Conservation (phyloP, 2,329 filamentous ascomycete genomes). For the Basipetospora chlamydospora region DNA sequence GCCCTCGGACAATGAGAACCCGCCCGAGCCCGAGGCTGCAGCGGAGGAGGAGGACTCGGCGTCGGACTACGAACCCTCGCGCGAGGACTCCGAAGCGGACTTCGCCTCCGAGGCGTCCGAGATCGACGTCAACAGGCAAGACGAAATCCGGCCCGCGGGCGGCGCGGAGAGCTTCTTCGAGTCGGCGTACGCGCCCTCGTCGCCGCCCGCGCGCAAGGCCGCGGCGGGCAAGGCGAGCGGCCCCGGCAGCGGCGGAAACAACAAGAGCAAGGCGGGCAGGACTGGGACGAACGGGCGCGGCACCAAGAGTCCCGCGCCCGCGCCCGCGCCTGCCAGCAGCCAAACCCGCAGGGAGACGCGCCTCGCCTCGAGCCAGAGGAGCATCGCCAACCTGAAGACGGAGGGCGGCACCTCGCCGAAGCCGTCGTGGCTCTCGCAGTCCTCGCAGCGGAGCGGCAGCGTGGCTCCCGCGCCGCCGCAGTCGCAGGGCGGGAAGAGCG, state of each 20-base stretch:
- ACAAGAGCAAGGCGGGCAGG: too few species aligned
- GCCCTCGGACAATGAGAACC: too few species aligned
- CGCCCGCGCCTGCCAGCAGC: too few species aligned
- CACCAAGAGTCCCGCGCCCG: too few species aligned
- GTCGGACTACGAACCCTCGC: too few species aligned
- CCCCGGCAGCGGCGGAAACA: neutral
- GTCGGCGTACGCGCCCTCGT: neutral
- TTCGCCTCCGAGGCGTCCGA: neutral
- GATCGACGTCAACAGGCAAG: neutral
- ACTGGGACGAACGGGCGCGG: too few species aligned
- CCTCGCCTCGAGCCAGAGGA: neutral
- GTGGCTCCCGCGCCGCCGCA: neutral
- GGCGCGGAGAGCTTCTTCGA: constrained; percentile 4
- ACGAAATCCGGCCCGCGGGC: neutral
- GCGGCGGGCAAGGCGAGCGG: too few species aligned
- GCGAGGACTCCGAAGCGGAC: too few species aligned
- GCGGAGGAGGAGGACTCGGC: too few species aligned
- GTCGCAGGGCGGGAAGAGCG: neutral
- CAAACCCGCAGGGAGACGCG: too few species aligned
- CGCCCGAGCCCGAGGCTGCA: too few species aligned
- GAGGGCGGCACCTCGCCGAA: neutral
- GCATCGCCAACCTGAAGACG: neutral
- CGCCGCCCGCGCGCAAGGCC: neutral
- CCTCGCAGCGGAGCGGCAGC: too few species aligned
- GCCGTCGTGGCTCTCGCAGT: neutral